phyloP scores from a whole-genome alignment of 768 basidiomycete species.

The Coprinellus micaceus region DNA sequence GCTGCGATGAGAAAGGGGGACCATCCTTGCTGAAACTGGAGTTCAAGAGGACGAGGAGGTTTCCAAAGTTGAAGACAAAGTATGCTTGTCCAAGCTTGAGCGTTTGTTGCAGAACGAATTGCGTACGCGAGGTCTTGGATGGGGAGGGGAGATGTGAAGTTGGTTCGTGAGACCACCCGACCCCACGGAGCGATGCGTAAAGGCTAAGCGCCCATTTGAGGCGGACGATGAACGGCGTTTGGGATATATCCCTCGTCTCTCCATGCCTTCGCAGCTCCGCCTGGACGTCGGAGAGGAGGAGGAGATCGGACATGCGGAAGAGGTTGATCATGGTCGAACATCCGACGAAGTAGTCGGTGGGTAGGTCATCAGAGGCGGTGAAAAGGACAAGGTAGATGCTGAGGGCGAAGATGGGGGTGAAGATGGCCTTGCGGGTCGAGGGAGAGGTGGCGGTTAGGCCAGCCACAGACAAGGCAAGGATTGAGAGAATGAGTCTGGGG shows the following conservation, averaged over 20 bases:
- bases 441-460: not conserved
- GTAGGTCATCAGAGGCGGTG: not conserved
- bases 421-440: not conserved
- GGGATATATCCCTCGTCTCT: not conserved
- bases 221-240: slow-evolving; percentile 10
- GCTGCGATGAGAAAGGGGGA: not conserved
- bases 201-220: slow-evolving; percentile 21
- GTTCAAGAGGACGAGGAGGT: not conserved
- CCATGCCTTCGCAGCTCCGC: not conserved
- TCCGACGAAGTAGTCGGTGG: not conserved
- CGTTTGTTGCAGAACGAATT: not conserved
- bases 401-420: not conserved
- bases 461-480: not conserved
- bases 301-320: slow-evolving; percentile 6
- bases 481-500: not conserved
- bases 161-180: slow-evolving; percentile 24
- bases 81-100: not conserved
- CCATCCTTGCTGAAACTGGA: not conserved
- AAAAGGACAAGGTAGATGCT: slow-evolving; percentile 1
- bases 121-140: not conserved
- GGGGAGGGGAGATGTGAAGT: slow-evolving; percentile 10
- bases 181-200: slow-evolving; percentile 21
- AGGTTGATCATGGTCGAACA: slow-evolving; percentile 3
- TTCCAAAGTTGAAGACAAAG: not conserved
- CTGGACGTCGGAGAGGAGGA: slow-evolving; percentile 8